phyloP scores from a whole-genome alignment of 2,329 filamentous ascomycete genomes.

The Pseudocercospora fuligena region DNA sequence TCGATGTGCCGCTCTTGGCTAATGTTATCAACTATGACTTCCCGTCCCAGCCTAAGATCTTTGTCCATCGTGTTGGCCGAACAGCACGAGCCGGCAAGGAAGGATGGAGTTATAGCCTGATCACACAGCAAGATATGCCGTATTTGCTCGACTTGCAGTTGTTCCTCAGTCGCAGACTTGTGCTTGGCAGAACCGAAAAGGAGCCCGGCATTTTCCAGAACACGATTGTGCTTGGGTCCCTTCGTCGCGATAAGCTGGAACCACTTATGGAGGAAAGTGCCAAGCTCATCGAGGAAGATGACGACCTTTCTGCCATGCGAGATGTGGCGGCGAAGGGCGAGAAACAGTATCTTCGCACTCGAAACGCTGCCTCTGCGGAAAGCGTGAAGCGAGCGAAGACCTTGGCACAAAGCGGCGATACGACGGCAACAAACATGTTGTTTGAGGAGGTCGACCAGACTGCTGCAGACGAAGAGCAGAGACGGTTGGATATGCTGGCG shows the following conservation, averaged over 20 bases:
- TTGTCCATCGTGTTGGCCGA: slow-evolving; percentile 92
- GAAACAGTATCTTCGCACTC: slow-evolving; percentile 86
- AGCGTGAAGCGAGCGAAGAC: slow-evolving; percentile 87
- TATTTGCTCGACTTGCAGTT: slow-evolving; percentile 94
- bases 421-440: slow-evolving; percentile 77
- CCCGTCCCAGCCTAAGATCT: slow-evolving; percentile 93
- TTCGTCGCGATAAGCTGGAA: slow-evolving; percentile 76
- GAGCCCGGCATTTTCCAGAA: slow-evolving; percentile 73
- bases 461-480: slow-evolving; percentile 67
- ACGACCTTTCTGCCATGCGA: slow-evolving; percentile 73
- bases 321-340: slow-evolving; percentile 84
- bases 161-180: slow-evolving; percentile 83
- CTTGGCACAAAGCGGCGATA: slow-evolving; percentile 70
- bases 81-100: slow-evolving; percentile 91
- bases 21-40: slow-evolving; percentile 99
- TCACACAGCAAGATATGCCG: slow-evolving; percentile 84
- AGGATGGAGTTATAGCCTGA: slow-evolving; percentile 94
- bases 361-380: slow-evolving; percentile 86
- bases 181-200: slow-evolving; percentile 69
- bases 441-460: slow-evolving; percentile 64
- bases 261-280: slow-evolving; percentile 79
- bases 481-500: slow-evolving; percentile 84
- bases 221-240: slow-evolving; percentile 80
- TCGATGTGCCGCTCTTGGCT: slow-evolving; percentile 93
- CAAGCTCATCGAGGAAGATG: slow-evolving; percentile 74